Evolutionary conservation across 768 basidiomycete species (phyloP).

Genomic region (Lentinula lateritia): DNA sequence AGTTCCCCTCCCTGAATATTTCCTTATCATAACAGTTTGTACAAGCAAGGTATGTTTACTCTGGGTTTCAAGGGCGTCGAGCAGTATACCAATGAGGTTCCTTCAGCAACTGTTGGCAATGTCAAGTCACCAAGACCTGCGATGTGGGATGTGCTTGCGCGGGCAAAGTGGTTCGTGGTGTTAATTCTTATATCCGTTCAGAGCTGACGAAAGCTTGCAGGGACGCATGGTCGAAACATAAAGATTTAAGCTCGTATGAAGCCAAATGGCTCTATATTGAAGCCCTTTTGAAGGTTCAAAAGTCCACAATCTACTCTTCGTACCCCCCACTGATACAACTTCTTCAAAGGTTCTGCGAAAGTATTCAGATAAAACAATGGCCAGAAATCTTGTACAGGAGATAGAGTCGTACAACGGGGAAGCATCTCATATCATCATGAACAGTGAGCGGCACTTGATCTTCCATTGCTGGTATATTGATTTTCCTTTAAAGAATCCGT

Average conservation of each 20-base stretch:
- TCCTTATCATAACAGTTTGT: constrained; percentile 48
- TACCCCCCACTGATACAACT: neutral
- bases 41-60: constrained; percentile 74
- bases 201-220: constrained; percentile 28
- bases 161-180: constrained; percentile 82
- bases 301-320: neutral
- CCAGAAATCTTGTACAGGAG: constrained; percentile 70
- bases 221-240: constrained; percentile 96
- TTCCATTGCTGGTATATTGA: neutral
- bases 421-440: constrained; percentile 56
- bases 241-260: constrained; percentile 61
- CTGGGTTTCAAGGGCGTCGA: neutral
- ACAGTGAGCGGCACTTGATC: constrained; percentile 37
- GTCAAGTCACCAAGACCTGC: constrained; percentile 74
- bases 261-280: neutral
- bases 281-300: too few species aligned
- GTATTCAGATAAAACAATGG: constrained; percentile 79
- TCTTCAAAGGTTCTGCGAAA: constrained; percentile 65
- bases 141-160: constrained; percentile 85
- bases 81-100: neutral
- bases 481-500: constrained; percentile 12
- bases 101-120: constrained; percentile 83
- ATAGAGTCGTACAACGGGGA: constrained; percentile 73
- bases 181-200: neutral
- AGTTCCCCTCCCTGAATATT: neutral